A percentile compares a stretch with the other conserved stretches of the same genome.
phyloP scores from a whole-genome alignment of 805 yeast genomes.

The Kodamaea lidongshanica region DNA sequence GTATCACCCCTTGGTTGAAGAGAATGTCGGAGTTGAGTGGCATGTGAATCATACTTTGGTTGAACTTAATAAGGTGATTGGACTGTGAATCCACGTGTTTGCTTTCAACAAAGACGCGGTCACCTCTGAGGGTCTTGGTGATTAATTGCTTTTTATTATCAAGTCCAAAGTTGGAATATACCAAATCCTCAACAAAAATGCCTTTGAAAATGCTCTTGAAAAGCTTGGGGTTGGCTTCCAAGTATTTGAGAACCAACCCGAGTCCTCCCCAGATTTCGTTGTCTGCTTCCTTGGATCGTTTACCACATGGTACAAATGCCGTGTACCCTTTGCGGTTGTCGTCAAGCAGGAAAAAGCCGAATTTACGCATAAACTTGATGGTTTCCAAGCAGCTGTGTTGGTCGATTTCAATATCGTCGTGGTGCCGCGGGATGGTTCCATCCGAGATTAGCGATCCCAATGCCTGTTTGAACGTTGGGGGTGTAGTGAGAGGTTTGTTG shows the following conservation, averaged over 20 bases:
- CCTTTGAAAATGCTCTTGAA: constrained; percentile 51
- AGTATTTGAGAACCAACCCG: constrained; percentile 54
- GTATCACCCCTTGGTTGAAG: constrained; percentile 81
- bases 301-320: constrained; percentile 67
- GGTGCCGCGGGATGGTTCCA: constrained; percentile 22
- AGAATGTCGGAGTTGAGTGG: constrained; percentile 56
- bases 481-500: constrained; percentile 55
- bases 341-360: constrained; percentile 46
- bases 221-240: constrained; percentile 46
- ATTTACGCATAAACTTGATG: constrained; percentile 47
- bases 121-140: constrained; percentile 24
- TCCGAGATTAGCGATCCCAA: constrained; percentile 43
- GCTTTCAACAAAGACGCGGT: constrained; percentile 18
- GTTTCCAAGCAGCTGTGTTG: constrained; percentile 55
- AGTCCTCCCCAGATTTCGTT: constrained; percentile 55
- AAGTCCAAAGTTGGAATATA: constrained; percentile 57
- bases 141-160: constrained; percentile 14
- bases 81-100: constrained; percentile 13
- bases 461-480: constrained; percentile 57
- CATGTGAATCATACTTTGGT: constrained; percentile 27
- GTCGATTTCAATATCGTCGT: constrained; percentile 28
- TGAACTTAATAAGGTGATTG: constrained; percentile 23
- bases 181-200: constrained; percentile 52
- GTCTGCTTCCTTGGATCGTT: background rate
- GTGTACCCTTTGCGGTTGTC: constrained; percentile 63